phyloP scores from a whole-genome alignment of 306 rosid genomes.

The Quercus robur region DNA sequence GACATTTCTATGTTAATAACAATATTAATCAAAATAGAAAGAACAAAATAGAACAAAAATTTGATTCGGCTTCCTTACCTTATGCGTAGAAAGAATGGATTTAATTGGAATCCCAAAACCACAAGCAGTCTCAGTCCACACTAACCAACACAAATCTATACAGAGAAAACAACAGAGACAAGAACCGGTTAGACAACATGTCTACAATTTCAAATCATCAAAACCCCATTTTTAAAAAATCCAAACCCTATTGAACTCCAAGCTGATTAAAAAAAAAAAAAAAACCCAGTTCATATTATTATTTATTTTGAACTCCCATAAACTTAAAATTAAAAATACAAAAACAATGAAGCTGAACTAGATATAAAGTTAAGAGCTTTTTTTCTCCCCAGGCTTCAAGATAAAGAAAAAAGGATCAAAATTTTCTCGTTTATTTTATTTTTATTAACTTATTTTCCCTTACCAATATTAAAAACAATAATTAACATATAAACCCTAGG shows the following conservation, averaged over 20 bases:
- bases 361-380: background rate
- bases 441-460: background rate
- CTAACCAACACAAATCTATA: slow-evolving; percentile 18
- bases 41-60: background rate
- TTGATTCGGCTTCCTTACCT: slow-evolving; percentile 55
- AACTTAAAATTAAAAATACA: background rate
- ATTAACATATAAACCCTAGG: too few relatives aligned
- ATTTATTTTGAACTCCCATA: background rate
- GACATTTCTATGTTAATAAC: too few relatives aligned
- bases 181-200: background rate
- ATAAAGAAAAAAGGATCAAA: too few relatives aligned
- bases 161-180: background rate
- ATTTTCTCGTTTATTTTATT: background rate
- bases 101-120: slow-evolving; percentile 27
- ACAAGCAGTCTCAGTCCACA: background rate
- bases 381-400: background rate
- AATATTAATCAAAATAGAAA: background rate
- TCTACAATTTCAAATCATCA: background rate
- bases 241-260: background rate
- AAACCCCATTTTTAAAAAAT: background rate
- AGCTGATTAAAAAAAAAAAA: background rate
- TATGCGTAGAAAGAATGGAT: slow-evolving; percentile 37
- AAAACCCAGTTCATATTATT: background rate
- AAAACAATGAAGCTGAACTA: too few relatives aligned
- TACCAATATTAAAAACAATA: too few relatives aligned